Percentiles rank a stretch among this genome's conserved stretches.
phyloP scores from a whole-genome alignment of 1,139 yeast genomes.

The Sugiyamaella novakii region DNA sequence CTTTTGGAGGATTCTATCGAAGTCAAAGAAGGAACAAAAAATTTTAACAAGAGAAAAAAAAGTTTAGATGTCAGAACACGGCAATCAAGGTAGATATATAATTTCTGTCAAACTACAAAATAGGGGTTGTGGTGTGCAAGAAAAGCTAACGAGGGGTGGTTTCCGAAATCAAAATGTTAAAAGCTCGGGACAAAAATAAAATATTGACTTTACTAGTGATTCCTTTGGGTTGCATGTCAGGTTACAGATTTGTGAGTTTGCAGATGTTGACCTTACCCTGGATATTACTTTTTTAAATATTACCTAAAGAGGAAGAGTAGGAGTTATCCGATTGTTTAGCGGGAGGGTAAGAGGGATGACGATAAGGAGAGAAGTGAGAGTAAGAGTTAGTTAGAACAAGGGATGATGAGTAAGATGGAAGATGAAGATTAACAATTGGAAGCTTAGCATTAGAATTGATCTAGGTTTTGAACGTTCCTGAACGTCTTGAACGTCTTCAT shows the following conservation, averaged over 20 bases:
- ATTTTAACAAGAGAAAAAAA: not conserved
- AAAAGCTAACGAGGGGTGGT: not conserved
- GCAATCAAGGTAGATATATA: conserved; percentile 8
- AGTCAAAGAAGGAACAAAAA: conserved; percentile 1
- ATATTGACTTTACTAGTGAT: too few relatives aligned
- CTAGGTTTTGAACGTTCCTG: too few relatives aligned
- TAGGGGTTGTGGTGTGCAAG: not conserved
- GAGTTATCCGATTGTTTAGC: conserved; percentile 1
- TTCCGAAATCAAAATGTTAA: not conserved
- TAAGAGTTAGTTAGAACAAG: not conserved
- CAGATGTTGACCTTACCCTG: not conserved
- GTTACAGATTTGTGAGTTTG: too few relatives aligned
- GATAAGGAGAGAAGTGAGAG: not conserved
- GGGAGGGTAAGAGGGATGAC: conserved; percentile 1
- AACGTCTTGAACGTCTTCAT: too few relatives aligned
- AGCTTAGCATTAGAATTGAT: too few relatives aligned
- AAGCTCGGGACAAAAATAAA: conserved; percentile 8
- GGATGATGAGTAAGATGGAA: too few relatives aligned
- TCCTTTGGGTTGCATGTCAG: not conserved
- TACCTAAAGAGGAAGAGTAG: not conserved
- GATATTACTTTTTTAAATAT: conserved; percentile 1
- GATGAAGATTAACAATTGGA: too few relatives aligned
- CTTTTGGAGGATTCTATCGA: too few relatives aligned
- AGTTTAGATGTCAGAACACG: not conserved
- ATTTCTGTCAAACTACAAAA: too few relatives aligned